These are phyloP conservation scores for Penicillium sclerotiorum DNA, from an alignment of 2,329 filamentous ascomycete species.

Conservation along the genomic window DNA sequence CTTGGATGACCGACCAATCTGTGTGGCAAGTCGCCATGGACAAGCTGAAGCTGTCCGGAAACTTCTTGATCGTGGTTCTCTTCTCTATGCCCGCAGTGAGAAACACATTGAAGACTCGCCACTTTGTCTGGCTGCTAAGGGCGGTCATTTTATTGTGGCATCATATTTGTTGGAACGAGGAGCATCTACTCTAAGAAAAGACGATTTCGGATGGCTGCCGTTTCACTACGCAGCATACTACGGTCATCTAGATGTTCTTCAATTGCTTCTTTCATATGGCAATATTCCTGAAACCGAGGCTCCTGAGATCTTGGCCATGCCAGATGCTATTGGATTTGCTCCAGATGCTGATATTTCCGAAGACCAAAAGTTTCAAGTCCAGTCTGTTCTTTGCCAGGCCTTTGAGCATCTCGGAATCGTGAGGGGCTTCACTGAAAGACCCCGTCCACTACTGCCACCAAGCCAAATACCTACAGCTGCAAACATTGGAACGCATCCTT, in stretches of 20 bases:
- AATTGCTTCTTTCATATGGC: conserved; percentile 33
- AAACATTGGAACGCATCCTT: no score
- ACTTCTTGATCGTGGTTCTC: conserved; percentile 37
- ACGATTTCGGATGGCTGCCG: conserved; percentile 42
- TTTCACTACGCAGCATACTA: conserved; percentile 42
- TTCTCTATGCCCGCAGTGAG: conserved; percentile 29
- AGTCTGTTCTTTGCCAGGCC: conserved; percentile 18
- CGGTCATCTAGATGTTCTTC: conserved; percentile 39
- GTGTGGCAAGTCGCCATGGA: conserved; percentile 37
- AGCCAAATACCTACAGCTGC: no score
- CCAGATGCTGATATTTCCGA: conserved; percentile 21
- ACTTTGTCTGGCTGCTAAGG: conserved; percentile 40
- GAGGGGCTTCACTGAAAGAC: no score
- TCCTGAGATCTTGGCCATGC: conserved; percentile 17
- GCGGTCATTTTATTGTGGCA: conserved; percentile 37
- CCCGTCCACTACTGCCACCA: no score
- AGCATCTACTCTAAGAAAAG: conserved; percentile 36
- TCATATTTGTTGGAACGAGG: conserved; percentile 36
- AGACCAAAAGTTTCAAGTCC: conserved; percentile 24
- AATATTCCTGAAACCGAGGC: conserved; percentile 15
- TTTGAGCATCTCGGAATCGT: not conserved
- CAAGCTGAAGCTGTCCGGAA: conserved; percentile 36
- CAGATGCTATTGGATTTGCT: conserved; percentile 29
- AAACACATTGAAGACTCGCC: conserved; percentile 40
- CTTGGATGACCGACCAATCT: conserved; percentile 37